Base-by-base conservation (phyloP, 306 rosid species). In the Arachis hypogaea region DNA sequence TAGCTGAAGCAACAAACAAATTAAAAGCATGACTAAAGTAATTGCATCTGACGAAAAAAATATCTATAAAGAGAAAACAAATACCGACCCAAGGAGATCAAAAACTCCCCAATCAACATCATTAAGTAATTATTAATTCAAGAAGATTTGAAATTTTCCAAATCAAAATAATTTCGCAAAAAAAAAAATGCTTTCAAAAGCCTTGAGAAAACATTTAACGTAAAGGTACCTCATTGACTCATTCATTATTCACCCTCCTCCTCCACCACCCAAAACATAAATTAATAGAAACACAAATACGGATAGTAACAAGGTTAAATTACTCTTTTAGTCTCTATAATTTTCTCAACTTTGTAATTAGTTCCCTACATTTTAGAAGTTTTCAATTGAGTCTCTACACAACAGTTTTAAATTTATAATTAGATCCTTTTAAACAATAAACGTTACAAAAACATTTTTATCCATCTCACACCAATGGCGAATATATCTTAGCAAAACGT, bases 71-170 rank as follows among this genome's bases (percentile, higher is more conserved):
- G 41, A 14, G 72, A 72, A 12, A 9, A 75, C 47, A 51, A 9
- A 2, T 12, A 71, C 42, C 42, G n/a, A 30, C 3, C 58, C 30
- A 36, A 59, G 55, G 28, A 14, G 58, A 61, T 62, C 60, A 55
- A 59, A 50, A 4, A 14, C 29, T 66, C 40, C 14, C 38, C 30
- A 2, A 43, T 43, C 54, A 54, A 52, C 29, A 44, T 71, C 29
- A 36, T 42, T 68, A 59, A 65, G 28, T 11, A 58, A 81, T 70
- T 71, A 81, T 70, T 71, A 71, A 71, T 9, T 46, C 44, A 69
- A 36, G 54, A 55, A 68, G 54, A 14, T 36, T 58, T 3, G 58
- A 33, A 38, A 72, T 3, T 0, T 68, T 69, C 11, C 43, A 63
- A 45, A 57, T 56, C 6, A 49, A 42, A 41, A 7, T 11, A 50